Percentiles rank a stretch among this genome's conserved stretches.
Conservation (phyloP, 192 early-diverging fungal species). For the Fimicolochytrium jonesii region DNA sequence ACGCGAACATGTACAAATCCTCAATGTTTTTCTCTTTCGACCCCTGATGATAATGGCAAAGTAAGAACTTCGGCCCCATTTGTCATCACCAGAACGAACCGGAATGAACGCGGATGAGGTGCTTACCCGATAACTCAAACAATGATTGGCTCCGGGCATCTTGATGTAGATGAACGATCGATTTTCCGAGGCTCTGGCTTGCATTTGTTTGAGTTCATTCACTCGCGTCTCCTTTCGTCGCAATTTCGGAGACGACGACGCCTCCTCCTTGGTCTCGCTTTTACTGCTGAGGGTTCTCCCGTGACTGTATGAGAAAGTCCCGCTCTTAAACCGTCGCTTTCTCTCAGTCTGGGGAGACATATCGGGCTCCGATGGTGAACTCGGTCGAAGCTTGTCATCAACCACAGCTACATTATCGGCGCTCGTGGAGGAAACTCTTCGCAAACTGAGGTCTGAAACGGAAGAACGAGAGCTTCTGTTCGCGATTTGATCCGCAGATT, state of each 20-base stretch:
- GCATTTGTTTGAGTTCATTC: slow-evolving; percentile 76
- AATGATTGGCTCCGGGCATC: slow-evolving; percentile 73
- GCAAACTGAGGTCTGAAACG: slow-evolving; percentile 1
- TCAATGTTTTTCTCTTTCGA: slow-evolving; percentile 73
- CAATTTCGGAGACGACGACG: too few relatives aligned
- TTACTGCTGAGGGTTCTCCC: neutral
- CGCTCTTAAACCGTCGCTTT: slow-evolving; percentile 11
- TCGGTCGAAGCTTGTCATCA: neutral
- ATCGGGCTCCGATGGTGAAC: slow-evolving; percentile 6
- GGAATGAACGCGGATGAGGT: neutral
- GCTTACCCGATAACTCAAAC: slow-evolving; percentile 76
- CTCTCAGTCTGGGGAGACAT: neutral
- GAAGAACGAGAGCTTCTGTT: slow-evolving; percentile 10
- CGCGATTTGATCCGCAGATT: slow-evolving; percentile 4
- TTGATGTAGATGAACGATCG: slow-evolving; percentile 89
- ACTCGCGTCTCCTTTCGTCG: neutral
- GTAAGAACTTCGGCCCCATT: neutral
- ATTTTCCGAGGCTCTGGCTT: slow-evolving; percentile 76
- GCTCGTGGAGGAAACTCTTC: neutral
- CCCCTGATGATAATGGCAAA: too few relatives aligned
- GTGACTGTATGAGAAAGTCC: neutral
- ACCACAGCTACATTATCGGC: neutral
- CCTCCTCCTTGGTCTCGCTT: too few relatives aligned
- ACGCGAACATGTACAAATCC: slow-evolving; percentile 69
- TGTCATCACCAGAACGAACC: neutral